Conservation (phyloP, 192 early-diverging fungal genomes). For the Coemansia sp. region DNA sequence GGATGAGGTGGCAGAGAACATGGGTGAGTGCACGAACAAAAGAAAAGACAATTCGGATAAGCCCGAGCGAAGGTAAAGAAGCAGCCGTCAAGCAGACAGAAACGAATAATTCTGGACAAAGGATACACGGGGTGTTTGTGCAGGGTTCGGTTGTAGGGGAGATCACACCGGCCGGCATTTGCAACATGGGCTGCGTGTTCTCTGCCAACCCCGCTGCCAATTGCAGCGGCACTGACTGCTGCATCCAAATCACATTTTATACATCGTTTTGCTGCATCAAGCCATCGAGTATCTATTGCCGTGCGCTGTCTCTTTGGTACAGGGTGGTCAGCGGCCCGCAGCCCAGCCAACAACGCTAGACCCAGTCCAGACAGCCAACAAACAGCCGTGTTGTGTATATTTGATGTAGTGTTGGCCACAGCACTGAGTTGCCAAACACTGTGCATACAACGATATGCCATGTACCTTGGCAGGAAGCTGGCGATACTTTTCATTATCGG, state of each 20-base stretch:
- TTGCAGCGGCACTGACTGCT: background rate
- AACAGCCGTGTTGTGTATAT: background rate
- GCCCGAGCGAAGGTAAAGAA: background rate
- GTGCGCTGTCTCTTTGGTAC: no score
- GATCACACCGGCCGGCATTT: background rate
- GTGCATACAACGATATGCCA: background rate
- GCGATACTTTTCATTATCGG: background rate
- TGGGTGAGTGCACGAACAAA: background rate
- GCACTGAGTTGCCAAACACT: background rate
- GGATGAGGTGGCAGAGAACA: conserved; percentile 8
- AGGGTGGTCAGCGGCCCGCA: no score
- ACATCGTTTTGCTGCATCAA: no score
- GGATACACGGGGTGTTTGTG: background rate
- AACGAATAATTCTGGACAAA: background rate
- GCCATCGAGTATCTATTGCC: no score
- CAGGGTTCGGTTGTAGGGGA: background rate
- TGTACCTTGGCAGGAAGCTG: background rate
- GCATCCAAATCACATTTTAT: background rate
- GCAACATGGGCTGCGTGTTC: background rate
- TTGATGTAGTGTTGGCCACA: background rate
- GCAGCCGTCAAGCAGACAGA: conserved; percentile 1
- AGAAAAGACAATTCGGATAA: conserved; percentile 3
- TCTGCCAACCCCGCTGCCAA: background rate
- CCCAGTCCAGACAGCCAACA: no score
- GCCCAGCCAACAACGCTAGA: no score